Conservation (phyloP, 441 rosid genomes). For the Populus tomentosa region DNA sequence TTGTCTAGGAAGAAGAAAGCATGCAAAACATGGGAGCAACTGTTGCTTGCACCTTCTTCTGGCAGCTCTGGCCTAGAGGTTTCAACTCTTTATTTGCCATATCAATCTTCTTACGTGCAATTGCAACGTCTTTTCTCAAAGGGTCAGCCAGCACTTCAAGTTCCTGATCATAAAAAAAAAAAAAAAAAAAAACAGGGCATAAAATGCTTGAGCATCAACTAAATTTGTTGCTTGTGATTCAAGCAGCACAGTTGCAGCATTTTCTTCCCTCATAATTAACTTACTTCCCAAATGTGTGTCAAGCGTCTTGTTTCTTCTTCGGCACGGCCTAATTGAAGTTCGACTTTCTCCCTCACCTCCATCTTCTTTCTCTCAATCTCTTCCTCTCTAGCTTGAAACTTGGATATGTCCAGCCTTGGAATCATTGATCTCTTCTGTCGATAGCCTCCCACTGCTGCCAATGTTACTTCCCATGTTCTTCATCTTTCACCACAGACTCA, state of each 20-base stretch:
- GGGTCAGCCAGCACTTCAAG: slow-evolving; percentile 78
- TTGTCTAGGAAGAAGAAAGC: not conserved
- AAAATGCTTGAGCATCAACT: not conserved
- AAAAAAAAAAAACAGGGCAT: not conserved
- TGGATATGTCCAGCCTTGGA: slow-evolving; percentile 46
- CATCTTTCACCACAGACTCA: slow-evolving; percentile 1
- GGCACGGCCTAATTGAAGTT: slow-evolving; percentile 61
- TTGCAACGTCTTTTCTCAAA: slow-evolving; percentile 69
- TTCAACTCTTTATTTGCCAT: slow-evolving; percentile 62
- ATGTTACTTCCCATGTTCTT: slow-evolving; percentile 26
- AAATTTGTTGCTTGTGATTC: too few species aligned
- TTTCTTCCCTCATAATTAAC: not conserved
- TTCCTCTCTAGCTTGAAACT: slow-evolving; percentile 70
- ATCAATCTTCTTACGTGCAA: slow-evolving; percentile 68
- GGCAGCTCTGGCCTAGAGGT: slow-evolving; percentile 73
- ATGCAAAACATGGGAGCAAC: not conserved
- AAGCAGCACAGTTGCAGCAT: not conserved
- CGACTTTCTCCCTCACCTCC: slow-evolving; percentile 65
- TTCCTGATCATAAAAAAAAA: slow-evolving; percentile 50
- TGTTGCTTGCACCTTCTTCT: slow-evolving; percentile 53
- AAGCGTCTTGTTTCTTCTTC: slow-evolving; percentile 77
- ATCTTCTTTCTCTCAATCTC: slow-evolving; percentile 73
- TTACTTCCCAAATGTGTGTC: slow-evolving; percentile 67
- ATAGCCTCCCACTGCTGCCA: slow-evolving; percentile 38
- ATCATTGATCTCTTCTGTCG: slow-evolving; percentile 43